Percentiles rank a stretch among this genome's conserved stretches.
phyloP scores from a whole-genome alignment of 1,284 basidiomycete genomes.

The Sanghuangporus baumii region DNA sequence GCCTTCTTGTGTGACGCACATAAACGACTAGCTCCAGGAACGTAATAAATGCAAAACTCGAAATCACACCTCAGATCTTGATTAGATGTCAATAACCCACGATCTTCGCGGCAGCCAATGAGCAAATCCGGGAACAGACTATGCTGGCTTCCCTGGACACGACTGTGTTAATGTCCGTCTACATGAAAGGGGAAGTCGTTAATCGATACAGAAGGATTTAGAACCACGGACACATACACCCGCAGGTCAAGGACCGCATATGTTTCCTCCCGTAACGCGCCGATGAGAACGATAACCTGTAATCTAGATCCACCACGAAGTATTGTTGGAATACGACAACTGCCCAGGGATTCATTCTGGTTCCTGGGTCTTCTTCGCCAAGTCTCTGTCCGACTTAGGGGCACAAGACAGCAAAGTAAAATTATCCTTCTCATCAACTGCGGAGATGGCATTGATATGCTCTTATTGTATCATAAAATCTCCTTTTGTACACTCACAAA shows the following conservation, averaged over 20 bases:
- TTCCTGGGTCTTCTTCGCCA: too few relatives aligned
- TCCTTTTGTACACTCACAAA: background rate
- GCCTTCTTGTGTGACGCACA: background rate
- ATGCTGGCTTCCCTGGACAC: background rate
- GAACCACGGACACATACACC: background rate
- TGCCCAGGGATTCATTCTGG: too few relatives aligned
- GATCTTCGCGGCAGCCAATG: conserved; percentile 8
- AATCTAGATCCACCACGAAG: background rate
- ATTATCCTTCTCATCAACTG: background rate
- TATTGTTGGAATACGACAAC: background rate
- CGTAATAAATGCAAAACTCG: background rate
- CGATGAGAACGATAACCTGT: background rate
- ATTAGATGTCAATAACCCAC: conserved; percentile 4
- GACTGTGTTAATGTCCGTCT: background rate
- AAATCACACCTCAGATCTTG: conserved; percentile 1
- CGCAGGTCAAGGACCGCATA: background rate
- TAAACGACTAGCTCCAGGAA: conserved; percentile 12
- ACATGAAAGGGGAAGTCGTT: background rate
- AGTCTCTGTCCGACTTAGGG: background rate
- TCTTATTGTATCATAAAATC: background rate
- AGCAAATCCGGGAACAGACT: background rate
- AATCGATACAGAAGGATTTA: background rate
- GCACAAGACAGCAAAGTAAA: background rate
- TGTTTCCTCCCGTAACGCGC: background rate
- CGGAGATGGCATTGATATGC: background rate